A percentile compares a stretch with the other conserved stretches of the same genome.
phyloP scores from a whole-genome alignment of 805 yeast species.

The Ogataea trehalophila region DNA sequence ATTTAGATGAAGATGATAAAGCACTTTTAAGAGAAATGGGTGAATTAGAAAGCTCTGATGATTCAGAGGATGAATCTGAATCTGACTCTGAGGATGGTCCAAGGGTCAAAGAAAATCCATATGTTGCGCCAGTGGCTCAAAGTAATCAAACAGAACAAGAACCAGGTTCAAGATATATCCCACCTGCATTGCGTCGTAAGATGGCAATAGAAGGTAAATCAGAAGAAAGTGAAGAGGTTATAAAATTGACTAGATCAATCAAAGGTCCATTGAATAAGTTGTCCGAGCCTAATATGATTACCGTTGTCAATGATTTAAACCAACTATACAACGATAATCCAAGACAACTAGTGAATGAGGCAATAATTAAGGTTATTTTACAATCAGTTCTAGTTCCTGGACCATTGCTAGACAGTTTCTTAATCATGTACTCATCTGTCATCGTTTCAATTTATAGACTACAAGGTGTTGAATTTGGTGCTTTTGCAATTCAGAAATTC shows the following conservation, averaged over 20 bases:
- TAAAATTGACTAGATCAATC: slow-evolving; percentile 53
- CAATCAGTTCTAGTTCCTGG: slow-evolving; percentile 62
- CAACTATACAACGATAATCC: slow-evolving; percentile 61
- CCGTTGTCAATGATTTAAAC: slow-evolving; percentile 67
- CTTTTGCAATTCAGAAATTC: slow-evolving; percentile 69
- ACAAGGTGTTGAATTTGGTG: slow-evolving; percentile 89
- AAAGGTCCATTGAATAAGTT: slow-evolving; percentile 84
- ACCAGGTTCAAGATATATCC: slow-evolving; percentile 54
- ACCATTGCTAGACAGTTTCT: slow-evolving; percentile 70
- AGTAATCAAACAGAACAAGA: slow-evolving; percentile 15
- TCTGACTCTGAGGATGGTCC: slow-evolving; percentile 23
- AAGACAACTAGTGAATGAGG: slow-evolving; percentile 73
- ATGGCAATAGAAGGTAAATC: slow-evolving; percentile 31
- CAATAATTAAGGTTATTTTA: slow-evolving; percentile 55
- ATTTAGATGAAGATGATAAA: slow-evolving; percentile 29
- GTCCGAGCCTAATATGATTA: slow-evolving; percentile 78
- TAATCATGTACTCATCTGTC: slow-evolving; percentile 73
- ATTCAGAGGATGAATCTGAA: slow-evolving; percentile 18
- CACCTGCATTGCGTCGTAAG: slow-evolving; percentile 76
- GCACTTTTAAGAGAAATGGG: slow-evolving; percentile 29
- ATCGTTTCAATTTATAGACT: slow-evolving; percentile 68
- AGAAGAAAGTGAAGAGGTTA: slow-evolving; percentile 39
- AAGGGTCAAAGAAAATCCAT: slow-evolving; percentile 63
- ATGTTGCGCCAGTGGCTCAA: slow-evolving; percentile 50
- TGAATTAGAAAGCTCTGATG: slow-evolving; percentile 22